Conservation (phyloP, 1,139 yeast species). For the Yamadazyma membranifaciens region DNA sequence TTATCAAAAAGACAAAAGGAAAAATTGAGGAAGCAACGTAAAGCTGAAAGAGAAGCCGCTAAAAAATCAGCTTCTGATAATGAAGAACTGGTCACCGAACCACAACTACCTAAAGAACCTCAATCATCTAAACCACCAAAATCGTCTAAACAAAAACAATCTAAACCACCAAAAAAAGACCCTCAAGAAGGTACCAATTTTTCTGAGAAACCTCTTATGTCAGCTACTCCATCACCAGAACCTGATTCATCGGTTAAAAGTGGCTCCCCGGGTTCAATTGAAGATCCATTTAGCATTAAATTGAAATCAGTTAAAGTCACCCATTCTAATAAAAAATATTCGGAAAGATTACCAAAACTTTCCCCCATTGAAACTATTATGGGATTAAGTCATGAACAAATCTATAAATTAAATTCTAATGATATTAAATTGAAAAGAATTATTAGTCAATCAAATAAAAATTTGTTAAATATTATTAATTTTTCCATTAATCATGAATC, state of each 20-base stretch:
- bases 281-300: constrained; percentile 30
- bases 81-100: too few relatives aligned
- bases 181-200: too few relatives aligned
- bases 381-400: constrained; percentile 40
- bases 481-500: constrained; percentile 28
- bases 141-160: too few relatives aligned
- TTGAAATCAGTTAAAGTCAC: constrained; percentile 31
- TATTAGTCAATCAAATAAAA: constrained; percentile 20
- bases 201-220: not conserved
- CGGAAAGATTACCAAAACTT: constrained; percentile 34
- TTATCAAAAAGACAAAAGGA: constrained; percentile 1
- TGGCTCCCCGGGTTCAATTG: not conserved
- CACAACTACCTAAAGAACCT: not conserved
- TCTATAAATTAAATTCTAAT: constrained; percentile 28
- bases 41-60: not conserved
- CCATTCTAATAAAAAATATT: constrained; percentile 27
- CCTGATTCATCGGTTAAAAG: not conserved
- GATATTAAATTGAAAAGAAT: constrained; percentile 45
- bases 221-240: not conserved
- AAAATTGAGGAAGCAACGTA: constrained; percentile 1
- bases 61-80: not conserved
- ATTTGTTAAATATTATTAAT: constrained; percentile 13
- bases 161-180: not conserved
- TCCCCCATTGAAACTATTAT: constrained; percentile 39
- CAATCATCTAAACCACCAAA: too few relatives aligned